Evolutionary conservation across 1,284 basidiomycete genomes (phyloP).

Genomic region (Puccinia triticina): DNA sequence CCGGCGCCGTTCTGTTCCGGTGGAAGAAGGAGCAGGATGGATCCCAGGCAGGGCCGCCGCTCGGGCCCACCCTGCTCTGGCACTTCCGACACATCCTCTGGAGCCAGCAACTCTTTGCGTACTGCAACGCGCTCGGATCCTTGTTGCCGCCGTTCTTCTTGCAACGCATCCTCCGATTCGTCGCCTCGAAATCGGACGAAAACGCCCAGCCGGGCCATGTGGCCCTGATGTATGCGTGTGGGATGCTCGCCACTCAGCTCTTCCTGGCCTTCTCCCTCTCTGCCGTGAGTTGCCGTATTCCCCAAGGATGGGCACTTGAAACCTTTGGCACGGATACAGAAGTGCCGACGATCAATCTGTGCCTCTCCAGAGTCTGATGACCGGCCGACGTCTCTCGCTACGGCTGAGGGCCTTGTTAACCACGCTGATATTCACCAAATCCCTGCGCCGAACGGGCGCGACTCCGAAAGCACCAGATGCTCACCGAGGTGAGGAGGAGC

Average conservation of each 20-base stretch:
- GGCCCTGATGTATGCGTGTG: conserved; percentile 64
- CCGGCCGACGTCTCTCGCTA: conserved; percentile 49
- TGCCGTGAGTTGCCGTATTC: conserved; percentile 13
- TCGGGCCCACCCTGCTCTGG: conserved; percentile 30
- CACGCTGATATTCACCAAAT: conserved; percentile 66
- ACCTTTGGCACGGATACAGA: not conserved
- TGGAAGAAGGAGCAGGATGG: conserved; percentile 33
- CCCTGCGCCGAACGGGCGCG: conserved; percentile 64
- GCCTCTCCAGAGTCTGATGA: conserved; percentile 25
- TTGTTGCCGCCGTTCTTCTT: conserved; percentile 64
- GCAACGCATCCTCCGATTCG: conserved; percentile 63
- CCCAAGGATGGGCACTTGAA: not conserved
- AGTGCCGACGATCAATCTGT: not conserved
- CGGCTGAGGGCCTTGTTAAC: conserved; percentile 63
- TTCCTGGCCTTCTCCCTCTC: conserved; percentile 53
- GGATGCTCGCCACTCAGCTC: conserved; percentile 63
- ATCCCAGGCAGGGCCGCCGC: conserved; percentile 19
- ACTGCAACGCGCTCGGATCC: conserved; percentile 62
- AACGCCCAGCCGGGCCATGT: conserved; percentile 63
- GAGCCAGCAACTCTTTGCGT: conserved; percentile 61
- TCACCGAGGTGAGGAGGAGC: conserved; percentile 59
- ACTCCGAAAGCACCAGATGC: conserved; percentile 3
- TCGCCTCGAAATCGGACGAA: conserved; percentile 58
- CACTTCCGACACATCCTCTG: conserved; percentile 51
- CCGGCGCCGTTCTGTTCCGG: conserved; percentile 39